phyloP scores from a whole-genome alignment of 306 rosid genomes.

The Pterocarpus santalinus region DNA sequence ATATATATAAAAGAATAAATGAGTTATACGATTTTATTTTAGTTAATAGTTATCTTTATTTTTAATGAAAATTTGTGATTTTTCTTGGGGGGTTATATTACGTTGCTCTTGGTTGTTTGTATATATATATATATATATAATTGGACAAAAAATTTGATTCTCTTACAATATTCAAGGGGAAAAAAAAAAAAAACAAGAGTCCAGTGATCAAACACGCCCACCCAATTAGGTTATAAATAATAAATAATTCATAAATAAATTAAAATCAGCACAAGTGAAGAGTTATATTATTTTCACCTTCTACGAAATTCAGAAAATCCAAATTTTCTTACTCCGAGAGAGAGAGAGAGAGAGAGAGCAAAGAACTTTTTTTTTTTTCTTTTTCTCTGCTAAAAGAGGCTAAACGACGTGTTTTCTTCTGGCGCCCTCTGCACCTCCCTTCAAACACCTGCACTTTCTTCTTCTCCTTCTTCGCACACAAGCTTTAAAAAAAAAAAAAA shows the following conservation, averaged over 20 bases:
- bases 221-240: no score
- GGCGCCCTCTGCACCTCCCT: slow-evolving; percentile 32
- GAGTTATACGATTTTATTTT: no score
- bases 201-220: no score
- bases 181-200: neutral
- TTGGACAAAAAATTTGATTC: no score
- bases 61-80: no score
- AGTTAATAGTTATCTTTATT: neutral
- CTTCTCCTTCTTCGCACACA: neutral
- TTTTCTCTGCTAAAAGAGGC: slow-evolving; percentile 8
- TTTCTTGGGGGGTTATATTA: neutral
- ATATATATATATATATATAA: no score
- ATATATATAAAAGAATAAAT: no score
- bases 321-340: neutral
- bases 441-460: slow-evolving; percentile 5
- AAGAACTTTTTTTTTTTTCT: neutral
- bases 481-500: neutral
- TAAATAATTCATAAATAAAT: no score
- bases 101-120: neutral
- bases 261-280: neutral
- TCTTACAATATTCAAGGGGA: no score
- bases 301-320: slow-evolving; percentile 36
- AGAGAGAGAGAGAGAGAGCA: neutral
- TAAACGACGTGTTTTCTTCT: slow-evolving; percentile 25
- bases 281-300: slow-evolving; percentile 30